A percentile compares a stretch with the other conserved stretches of the same genome.
phyloP scores from a whole-genome alignment of 169 alveolate genomes.

The Cryptosporidium xiaoi region DNA sequence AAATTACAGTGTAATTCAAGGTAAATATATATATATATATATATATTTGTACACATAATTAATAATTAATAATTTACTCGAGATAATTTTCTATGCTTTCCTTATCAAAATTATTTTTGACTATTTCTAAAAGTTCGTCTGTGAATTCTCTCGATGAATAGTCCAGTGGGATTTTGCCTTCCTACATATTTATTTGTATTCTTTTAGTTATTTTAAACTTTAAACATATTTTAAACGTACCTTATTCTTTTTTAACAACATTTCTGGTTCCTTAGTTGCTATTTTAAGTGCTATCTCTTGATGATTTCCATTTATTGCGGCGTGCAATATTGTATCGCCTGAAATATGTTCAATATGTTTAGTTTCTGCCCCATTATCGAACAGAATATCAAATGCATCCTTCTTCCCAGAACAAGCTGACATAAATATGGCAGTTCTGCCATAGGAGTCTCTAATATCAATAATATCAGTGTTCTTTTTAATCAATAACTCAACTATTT shows the following conservation, averaged over 20 bases:
- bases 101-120: conserved; percentile 15
- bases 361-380: conserved; percentile 28
- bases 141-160: conserved; percentile 43
- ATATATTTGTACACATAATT: too few species aligned
- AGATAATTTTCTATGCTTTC: neutral
- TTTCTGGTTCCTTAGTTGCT: conserved; percentile 47
- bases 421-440: conserved; percentile 52
- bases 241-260: conserved; percentile 34
- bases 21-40: too few species aligned
- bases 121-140: conserved; percentile 33
- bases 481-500: conserved; percentile 46
- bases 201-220: neutral
- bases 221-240: conserved; percentile 1
- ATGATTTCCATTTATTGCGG: conserved; percentile 43
- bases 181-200: conserved; percentile 1
- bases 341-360: conserved; percentile 9
- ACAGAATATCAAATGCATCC: conserved; percentile 19
- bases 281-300: conserved; percentile 60
- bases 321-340: conserved; percentile 54
- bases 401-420: conserved; percentile 60
- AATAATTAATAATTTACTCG: neutral
- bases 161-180: conserved; percentile 61
- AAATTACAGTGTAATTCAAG: too few species aligned
- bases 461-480: neutral
- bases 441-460: conserved; percentile 26